Conservation (phyloP, 768 basidiomycete species). For the Phlegmacium glaucopus region DNA sequence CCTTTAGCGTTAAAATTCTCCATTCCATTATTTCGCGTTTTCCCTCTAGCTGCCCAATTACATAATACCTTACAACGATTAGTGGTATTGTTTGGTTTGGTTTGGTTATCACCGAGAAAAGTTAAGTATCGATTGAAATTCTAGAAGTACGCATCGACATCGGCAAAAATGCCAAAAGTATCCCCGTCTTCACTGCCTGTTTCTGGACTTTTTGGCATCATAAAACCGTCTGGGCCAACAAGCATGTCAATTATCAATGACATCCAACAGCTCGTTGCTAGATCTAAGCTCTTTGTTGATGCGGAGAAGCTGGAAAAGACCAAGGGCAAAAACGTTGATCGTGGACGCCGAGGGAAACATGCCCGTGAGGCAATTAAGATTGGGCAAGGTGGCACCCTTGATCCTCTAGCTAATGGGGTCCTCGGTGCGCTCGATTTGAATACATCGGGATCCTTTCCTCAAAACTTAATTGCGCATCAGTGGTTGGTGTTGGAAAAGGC, state of each 20-base stretch:
- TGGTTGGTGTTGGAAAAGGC: slow-evolving; percentile 84
- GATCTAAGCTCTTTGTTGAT: slow-evolving; percentile 77
- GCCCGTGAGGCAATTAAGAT: slow-evolving; percentile 64
- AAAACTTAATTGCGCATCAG: slow-evolving; percentile 34
- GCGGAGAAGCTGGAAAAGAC: slow-evolving; percentile 52
- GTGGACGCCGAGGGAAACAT: slow-evolving; percentile 41
- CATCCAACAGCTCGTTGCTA: slow-evolving; percentile 73
- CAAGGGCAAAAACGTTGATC: slow-evolving; percentile 41
- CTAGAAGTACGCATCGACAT: not conserved
- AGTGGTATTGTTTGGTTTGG: too few species aligned
- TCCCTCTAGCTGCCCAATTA: too few species aligned
- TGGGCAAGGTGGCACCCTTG: slow-evolving; percentile 92
- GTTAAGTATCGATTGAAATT: too few species aligned
- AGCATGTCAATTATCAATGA: slow-evolving; percentile 90
- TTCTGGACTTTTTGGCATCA: slow-evolving; percentile 81
- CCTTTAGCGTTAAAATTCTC: too few species aligned
- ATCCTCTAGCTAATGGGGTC: slow-evolving; percentile 95
- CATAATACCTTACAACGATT: too few species aligned
- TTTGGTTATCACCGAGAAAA: too few species aligned
- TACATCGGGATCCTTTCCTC: not conserved
- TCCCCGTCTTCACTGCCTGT: slow-evolving; percentile 52
- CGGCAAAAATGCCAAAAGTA: slow-evolving; percentile 77
- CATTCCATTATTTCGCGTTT: too few species aligned
- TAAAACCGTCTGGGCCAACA: slow-evolving; percentile 90
- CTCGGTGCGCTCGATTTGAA: slow-evolving; percentile 53